Evolutionary conservation across 2,329 filamentous ascomycete species (phyloP).

Genomic region (Pseudogymnoascus sp.): DNA sequence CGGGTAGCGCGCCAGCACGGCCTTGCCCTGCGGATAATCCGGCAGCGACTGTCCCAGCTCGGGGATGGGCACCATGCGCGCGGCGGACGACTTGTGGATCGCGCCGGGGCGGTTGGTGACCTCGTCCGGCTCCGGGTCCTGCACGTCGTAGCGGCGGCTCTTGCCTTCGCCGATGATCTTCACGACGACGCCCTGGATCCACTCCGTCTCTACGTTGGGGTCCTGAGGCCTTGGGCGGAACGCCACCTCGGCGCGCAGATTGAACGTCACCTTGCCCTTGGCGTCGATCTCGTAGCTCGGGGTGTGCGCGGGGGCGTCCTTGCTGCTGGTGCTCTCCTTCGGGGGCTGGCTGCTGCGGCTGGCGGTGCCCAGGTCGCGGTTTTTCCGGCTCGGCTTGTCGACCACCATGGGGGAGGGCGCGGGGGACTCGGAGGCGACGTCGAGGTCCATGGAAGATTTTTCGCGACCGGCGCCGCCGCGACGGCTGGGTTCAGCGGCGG

Average conservation of each 20-base stretch:
- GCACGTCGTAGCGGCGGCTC: constrained; percentile 67
- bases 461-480: constrained; percentile 19
- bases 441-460: constrained; percentile 22
- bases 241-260: constrained; percentile 55
- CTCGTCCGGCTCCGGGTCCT: constrained; percentile 70
- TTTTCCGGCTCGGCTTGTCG: constrained; percentile 20
- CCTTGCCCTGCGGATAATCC: constrained; percentile 55
- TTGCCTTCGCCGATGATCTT: constrained; percentile 69
- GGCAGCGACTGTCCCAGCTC: constrained; percentile 49
- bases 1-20: constrained; percentile 70
- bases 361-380: constrained; percentile 17
- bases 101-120: constrained; percentile 54
- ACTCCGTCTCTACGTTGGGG: constrained; percentile 45
- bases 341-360: constrained; percentile 22
- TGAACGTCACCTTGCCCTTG: constrained; percentile 45
- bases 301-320: not conserved
- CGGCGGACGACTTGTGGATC: constrained; percentile 60
- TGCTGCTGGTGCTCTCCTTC: constrained; percentile 15
- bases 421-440: constrained; percentile 26
- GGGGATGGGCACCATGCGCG: constrained; percentile 70
- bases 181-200: constrained; percentile 72
- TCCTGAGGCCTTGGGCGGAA: constrained; percentile 31
- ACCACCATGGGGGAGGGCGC: constrained; percentile 22
- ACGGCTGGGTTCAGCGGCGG: constrained; percentile 12
- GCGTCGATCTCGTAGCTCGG: constrained; percentile 12